Evolutionary conservation across 2,329 filamentous ascomycete species (phyloP), one percentile per base, ranked within the genome.

Genomic region (Claviceps sorghi): DNA sequence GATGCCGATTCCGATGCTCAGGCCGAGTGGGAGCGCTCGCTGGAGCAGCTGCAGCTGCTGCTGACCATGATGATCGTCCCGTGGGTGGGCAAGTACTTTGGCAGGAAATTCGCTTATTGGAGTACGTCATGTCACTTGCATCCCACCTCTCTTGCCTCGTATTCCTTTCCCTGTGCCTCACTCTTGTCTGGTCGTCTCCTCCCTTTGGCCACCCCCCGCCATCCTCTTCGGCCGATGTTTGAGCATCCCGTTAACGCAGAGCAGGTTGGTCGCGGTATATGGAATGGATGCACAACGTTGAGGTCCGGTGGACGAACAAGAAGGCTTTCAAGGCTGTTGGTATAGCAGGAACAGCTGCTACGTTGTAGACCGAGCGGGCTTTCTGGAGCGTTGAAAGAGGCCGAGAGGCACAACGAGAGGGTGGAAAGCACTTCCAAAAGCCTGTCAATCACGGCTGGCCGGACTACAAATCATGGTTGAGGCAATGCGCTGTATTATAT

Each of bases 81-180:
- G 2, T 96, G 95, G 67, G 74, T 88, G 59, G 93, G 93, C 54
- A 98, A 97, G 70, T 97, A 89, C 70, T 81, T 96, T 67, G 93
- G 93, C 46, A 79, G 93, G 66, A 94, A 88, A 69, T 94, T 90
- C 72, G 91, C 91, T 54, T 96, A 95, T 66, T 96, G 89, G 88
- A 88, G 91, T 96, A 76, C 57, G 19, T 30, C 15, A 4, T 26
- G 17, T 44, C 29, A n/a, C 2, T 41, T 36, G 11, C 11, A 34
- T 30, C 22, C 11, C 3, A 9, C 10, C 36, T 29, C 19, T 22
- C 30, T 34, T 22, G 8, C 19, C 3, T 13, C 15, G 2, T 44
- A 19, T 32, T 6, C n/a, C 21, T 30, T 36, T 47, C n/a, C 3
- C 30, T 7, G 8, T 9, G 10, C 34, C 38, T 30, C 6, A 9